Conservation (phyloP, 768 basidiomycete species). For the Galerina marginata region DNA sequence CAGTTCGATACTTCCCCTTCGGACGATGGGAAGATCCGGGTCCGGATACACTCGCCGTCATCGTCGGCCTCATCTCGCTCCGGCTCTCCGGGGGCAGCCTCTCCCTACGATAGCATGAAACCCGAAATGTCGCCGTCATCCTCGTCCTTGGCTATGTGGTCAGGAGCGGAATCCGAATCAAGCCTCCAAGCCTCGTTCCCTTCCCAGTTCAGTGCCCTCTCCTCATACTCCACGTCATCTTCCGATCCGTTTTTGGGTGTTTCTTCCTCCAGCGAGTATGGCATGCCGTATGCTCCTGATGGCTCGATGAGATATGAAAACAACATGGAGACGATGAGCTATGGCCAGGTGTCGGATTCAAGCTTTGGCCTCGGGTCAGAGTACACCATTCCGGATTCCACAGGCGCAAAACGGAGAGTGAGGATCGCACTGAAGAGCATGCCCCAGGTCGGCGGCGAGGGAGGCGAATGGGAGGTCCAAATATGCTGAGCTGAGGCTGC, state of each 20-base stretch:
- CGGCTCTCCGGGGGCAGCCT: slow-evolving; percentile 26
- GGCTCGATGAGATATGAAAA: slow-evolving; percentile 40
- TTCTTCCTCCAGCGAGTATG: slow-evolving; percentile 38
- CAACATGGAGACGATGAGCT: slow-evolving; percentile 31
- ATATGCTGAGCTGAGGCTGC: slow-evolving; percentile 49
- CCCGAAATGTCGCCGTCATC: slow-evolving; percentile 30
- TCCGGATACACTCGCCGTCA: slow-evolving; percentile 66
- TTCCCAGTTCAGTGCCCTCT: slow-evolving; percentile 34
- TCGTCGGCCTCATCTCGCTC: slow-evolving; percentile 48
- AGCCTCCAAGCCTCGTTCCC: slow-evolving; percentile 29
- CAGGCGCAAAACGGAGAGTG: slow-evolving; percentile 56
- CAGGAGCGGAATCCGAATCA: slow-evolving; percentile 11
- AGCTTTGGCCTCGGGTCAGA: slow-evolving; percentile 44
- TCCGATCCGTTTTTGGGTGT: slow-evolving; percentile 67
- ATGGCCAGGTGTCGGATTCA: slow-evolving; percentile 33
- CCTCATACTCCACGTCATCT: slow-evolving; percentile 46
- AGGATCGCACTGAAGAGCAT: slow-evolving; percentile 71
- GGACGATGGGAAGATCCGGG: slow-evolving; percentile 74
- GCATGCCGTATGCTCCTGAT: slow-evolving; percentile 38
- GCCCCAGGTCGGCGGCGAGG: slow-evolving; percentile 65
- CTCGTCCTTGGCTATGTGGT: slow-evolving; percentile 31
- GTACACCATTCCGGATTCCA: slow-evolving; percentile 39
- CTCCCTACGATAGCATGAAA: slow-evolving; percentile 25
- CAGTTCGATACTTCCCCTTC: slow-evolving; percentile 70
- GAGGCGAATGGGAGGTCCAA: slow-evolving; percentile 82